Evolutionary conservation across 73 alveolate species (phyloP).

Genomic region (Durusdinium trenchii): DNA sequence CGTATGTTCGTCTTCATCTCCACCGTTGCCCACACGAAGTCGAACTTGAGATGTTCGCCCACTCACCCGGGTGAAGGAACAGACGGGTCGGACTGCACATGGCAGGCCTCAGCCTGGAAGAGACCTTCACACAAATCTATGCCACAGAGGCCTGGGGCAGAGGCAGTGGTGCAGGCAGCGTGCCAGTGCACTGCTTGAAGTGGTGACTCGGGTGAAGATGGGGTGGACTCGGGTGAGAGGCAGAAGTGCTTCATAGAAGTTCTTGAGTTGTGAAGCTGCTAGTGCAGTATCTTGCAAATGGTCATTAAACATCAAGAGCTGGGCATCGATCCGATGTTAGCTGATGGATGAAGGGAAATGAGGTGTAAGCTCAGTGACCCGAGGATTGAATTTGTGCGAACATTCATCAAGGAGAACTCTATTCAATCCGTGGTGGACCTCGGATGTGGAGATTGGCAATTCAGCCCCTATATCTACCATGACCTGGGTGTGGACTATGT

Average conservation of each 20-base stretch:
- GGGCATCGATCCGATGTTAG: background rate
- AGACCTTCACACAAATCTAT: constrained; percentile 85
- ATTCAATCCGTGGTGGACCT: constrained; percentile 61
- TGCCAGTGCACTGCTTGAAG: constrained; percentile 78
- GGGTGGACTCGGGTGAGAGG: background rate
- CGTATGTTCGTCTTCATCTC: background rate
- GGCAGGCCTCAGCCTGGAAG: constrained; percentile 72
- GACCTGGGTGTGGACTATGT: constrained; percentile 59
- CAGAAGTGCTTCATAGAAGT: background rate
- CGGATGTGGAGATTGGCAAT: constrained; percentile 95
- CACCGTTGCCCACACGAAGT: background rate
- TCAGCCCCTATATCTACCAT: constrained; percentile 91
- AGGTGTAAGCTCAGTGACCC: background rate
- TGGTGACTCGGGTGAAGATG: constrained; percentile 24
- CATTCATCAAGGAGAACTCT: constrained; percentile 63
- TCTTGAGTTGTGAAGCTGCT: background rate
- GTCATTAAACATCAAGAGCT: no score
- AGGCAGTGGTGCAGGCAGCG: constrained; percentile 93
- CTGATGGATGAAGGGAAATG: background rate
- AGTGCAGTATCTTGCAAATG: no score
- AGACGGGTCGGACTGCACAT: no score
- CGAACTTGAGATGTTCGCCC: background rate
- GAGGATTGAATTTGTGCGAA: constrained; percentile 87
- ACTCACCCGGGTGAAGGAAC: background rate
- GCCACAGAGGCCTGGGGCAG: constrained; percentile 94